These are phyloP conservation scores for bread wheat (Triticum aestivum) DNA, from an alignment of 176 grass and related monocot species.

Conservation along the genomic window IWGSC_CS_RefSeq_v2.1 NC_057810.1:135908431-135908930, in stretches of 20 bases:
- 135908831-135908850: conserved; percentile 52
- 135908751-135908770: conserved; percentile 51
- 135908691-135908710: conserved; percentile 26
- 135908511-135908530: conserved; percentile 17
- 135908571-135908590: conserved; percentile 4
- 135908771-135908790: conserved; percentile 50
- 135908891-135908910: neutral
- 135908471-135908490: conserved; percentile 11
- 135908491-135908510: conserved; percentile 12
- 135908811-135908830: conserved; percentile 39
- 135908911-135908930: neutral
- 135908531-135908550: neutral
- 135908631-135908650: conserved; percentile 17
- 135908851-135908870: conserved; percentile 20
- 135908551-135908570: neutral
- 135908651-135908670: conserved; percentile 37
- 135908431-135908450: conserved; percentile 17
- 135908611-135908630: conserved; percentile 1
- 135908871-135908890: neutral
- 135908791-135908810: conserved; percentile 47
- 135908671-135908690: conserved; percentile 35
- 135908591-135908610: conserved; percentile 13
- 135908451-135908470: conserved; percentile 12
- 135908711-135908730: conserved; percentile 36
- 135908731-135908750: conserved; percentile 34